phyloP scores from a whole-genome alignment of 139 green algal genomes.

The Pseudopediastrum boryanum region DNA sequence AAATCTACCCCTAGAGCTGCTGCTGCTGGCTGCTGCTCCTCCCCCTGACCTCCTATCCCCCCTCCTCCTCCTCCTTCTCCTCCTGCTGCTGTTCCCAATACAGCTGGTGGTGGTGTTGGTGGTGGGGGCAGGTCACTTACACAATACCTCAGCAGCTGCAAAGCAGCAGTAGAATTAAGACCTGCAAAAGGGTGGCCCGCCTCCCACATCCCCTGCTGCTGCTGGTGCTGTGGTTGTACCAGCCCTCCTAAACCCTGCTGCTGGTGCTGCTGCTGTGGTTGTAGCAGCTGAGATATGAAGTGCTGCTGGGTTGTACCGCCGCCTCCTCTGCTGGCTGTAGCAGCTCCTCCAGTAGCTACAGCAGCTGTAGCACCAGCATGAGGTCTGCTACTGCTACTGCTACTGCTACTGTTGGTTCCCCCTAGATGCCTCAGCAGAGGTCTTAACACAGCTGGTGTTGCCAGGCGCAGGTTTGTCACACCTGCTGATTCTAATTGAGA shows the following conservation, averaged over 20 bases:
- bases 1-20: too few species aligned
- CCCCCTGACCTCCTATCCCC: too few species aligned
- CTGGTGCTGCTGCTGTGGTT: not conserved
- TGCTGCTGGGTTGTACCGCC: not conserved
- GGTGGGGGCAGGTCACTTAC: too few species aligned
- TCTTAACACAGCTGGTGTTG: slow-evolving; percentile 57
- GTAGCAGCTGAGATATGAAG: not conserved
- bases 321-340: not conserved
- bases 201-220: not conserved
- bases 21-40: too few species aligned
- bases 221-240: slow-evolving; percentile 6
- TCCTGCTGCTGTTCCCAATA: too few species aligned
- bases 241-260: not conserved
- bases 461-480: slow-evolving; percentile 43
- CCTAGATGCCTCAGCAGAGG: slow-evolving; percentile 51
- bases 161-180: too few species aligned
- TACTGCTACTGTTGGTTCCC: not conserved
- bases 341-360: not conserved
- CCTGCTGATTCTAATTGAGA: slow-evolving; percentile 56
- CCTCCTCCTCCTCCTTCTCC: too few species aligned
- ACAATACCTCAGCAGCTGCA: too few species aligned
- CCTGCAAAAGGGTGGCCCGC: too few species aligned
- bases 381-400: not conserved
- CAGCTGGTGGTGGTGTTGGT: too few species aligned
- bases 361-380: not conserved